Conservation (phyloP, 176 grass and related monocot species). For the Carex cristatella region DNA sequence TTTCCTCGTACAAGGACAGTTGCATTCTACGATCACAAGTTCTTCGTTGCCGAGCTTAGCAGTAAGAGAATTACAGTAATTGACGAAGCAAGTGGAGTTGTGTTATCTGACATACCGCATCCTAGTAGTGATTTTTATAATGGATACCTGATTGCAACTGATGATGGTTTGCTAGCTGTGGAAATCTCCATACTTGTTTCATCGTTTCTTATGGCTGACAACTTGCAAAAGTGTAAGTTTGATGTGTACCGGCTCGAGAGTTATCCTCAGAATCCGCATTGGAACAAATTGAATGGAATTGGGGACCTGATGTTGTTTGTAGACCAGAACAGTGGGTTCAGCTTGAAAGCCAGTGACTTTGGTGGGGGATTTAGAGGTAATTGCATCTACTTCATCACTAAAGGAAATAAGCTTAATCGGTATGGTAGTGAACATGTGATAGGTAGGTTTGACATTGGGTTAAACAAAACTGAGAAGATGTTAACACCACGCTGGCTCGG, state of each 20-base stretch:
- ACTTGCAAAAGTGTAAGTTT: too few species aligned
- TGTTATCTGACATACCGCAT: not conserved
- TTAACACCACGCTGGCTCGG: not conserved
- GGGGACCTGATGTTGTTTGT: not conserved
- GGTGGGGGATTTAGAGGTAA: not conserved
- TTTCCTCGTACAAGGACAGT: too few species aligned
- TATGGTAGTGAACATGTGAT: not conserved
- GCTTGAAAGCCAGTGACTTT: too few species aligned
- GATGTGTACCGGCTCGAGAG: too few species aligned
- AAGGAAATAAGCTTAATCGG: too few species aligned
- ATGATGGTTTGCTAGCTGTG: not conserved
- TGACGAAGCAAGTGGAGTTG: not conserved
- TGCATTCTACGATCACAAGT: too few species aligned
- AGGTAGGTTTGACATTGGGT: slow-evolving; percentile 1
- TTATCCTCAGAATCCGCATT: too few species aligned
- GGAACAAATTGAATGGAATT: too few species aligned
- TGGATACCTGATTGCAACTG: not conserved
- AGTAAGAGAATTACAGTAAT: not conserved
- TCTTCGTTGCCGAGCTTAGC: too few species aligned
- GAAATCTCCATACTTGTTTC: too few species aligned
- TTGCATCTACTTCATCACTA: not conserved
- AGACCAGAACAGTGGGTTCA: not conserved
- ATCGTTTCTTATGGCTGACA: too few species aligned
- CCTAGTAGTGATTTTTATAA: not conserved
- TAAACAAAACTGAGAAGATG: not conserved